phyloP scores from a whole-genome alignment of 1,284 basidiomycete species.

The Erythrobasidium hasegawianum region DNA sequence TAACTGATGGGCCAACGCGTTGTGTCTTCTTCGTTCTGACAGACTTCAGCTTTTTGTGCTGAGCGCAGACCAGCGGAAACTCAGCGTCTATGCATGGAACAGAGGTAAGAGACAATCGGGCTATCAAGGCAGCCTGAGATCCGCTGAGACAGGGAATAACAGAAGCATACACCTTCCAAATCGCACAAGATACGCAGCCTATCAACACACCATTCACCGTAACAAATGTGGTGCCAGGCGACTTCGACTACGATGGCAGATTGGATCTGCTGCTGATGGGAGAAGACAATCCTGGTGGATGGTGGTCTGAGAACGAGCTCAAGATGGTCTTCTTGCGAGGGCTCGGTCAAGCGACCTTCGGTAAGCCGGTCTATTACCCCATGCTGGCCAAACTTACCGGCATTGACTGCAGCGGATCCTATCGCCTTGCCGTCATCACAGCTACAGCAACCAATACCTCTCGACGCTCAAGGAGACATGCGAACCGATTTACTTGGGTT shows the following conservation, averaged over 20 bases:
- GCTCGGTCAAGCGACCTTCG: constrained; percentile 61
- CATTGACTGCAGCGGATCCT: constrained; percentile 8
- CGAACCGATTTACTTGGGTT: constrained; percentile 81
- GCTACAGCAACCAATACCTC: constrained; percentile 72
- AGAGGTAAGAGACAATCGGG: constrained; percentile 58
- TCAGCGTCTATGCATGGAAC: constrained; percentile 77
- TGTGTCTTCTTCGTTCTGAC: constrained; percentile 51
- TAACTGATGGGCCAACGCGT: neutral
- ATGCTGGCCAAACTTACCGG: neutral
- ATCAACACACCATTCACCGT: constrained; percentile 45
- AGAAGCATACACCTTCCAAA: constrained; percentile 63
- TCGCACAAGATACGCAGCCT: constrained; percentile 52
- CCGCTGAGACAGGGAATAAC: neutral
- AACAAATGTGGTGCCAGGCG: constrained; percentile 79
- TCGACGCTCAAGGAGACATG: constrained; percentile 84
- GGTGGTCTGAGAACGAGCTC: constrained; percentile 52
- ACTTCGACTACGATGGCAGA: constrained; percentile 86
- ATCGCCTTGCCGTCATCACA: constrained; percentile 60
- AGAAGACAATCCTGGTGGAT: constrained; percentile 52
- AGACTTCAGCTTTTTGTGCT: constrained; percentile 72
- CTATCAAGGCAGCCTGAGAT: neutral
- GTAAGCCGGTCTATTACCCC: constrained; percentile 50
- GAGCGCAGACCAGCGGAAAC: constrained; percentile 64
- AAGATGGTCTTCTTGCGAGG: constrained; percentile 68
- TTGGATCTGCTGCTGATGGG: constrained; percentile 85